Percentiles rank a stretch among this genome's conserved stretches.
Evolutionary conservation across 345 rosid genomes (phyloP).

Genomic region (Acer saccharum): DNA sequence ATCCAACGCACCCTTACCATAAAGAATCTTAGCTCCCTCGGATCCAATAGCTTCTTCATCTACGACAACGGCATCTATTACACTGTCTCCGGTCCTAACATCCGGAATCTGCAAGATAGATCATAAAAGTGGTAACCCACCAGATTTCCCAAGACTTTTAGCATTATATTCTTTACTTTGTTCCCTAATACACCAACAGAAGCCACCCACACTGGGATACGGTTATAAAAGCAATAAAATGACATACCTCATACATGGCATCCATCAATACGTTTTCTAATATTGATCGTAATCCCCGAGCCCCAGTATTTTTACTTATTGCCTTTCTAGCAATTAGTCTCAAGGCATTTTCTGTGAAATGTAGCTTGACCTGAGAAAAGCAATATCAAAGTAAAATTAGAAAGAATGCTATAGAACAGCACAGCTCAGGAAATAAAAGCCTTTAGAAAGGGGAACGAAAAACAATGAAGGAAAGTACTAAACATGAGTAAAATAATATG

Average conservation of each 20-base stretch:
- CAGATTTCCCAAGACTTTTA: neutral
- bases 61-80: slow-evolving; percentile 88
- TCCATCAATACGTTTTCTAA: slow-evolving; percentile 93
- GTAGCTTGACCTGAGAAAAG: slow-evolving; percentile 76
- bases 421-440: neutral
- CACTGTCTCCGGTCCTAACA: slow-evolving; percentile 57
- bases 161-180: neutral
- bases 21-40: slow-evolving; percentile 84
- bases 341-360: slow-evolving; percentile 72
- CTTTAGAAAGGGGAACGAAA: neutral
- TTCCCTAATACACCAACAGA: neutral
- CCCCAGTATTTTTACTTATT: slow-evolving; percentile 85
- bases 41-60: slow-evolving; percentile 78
- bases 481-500: neutral
- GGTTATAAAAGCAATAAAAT: neutral
- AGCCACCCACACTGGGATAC: neutral
- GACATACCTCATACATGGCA: slow-evolving; percentile 93
- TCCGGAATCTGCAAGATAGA: slow-evolving; percentile 75
- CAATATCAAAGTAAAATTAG: slow-evolving; percentile 10
- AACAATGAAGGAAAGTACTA: neutral
- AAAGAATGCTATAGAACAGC: neutral
- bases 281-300: slow-evolving; percentile 86
- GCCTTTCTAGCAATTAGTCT: slow-evolving; percentile 86
- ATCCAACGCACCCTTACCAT: slow-evolving; percentile 76
- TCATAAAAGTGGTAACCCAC: neutral